A percentile compares a stretch with the other conserved stretches of the same genome.
Conservation (phyloP, 495 filamentous ascomycete genomes). For the Daldinia childiae region DNA sequence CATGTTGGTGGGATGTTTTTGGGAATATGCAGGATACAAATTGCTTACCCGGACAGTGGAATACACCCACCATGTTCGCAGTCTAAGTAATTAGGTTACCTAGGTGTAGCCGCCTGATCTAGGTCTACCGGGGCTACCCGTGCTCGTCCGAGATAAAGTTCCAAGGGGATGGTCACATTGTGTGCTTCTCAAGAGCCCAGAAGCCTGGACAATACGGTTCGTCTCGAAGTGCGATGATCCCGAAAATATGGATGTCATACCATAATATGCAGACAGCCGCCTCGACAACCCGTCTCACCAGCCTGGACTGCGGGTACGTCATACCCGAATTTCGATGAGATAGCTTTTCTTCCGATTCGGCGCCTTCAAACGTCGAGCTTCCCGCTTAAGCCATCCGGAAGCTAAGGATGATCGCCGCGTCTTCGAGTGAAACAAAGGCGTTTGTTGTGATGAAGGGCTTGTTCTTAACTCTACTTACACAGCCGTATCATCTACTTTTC, state of each 20-base stretch:
- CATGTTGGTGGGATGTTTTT: slow-evolving; percentile 23
- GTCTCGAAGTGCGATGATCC: slow-evolving; percentile 20
- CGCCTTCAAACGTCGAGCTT: slow-evolving; percentile 11
- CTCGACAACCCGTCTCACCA: slow-evolving; percentile 34
- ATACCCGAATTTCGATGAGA: slow-evolving; percentile 24
- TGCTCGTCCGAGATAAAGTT: slow-evolving; percentile 17
- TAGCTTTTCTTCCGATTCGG: slow-evolving; percentile 31
- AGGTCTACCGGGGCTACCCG: slow-evolving; percentile 18
- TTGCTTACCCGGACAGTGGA: slow-evolving; percentile 21
- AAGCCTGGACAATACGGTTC: slow-evolving; percentile 13
- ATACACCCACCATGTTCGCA: slow-evolving; percentile 8
- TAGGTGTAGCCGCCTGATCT: slow-evolving; percentile 35
- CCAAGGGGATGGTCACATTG: slow-evolving; percentile 14
- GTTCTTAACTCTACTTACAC: slow-evolving; percentile 23
- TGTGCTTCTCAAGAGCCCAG: slow-evolving; percentile 20
- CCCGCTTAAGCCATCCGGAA: slow-evolving; percentile 4
- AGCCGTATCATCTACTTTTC: background rate
- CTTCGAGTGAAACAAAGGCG: slow-evolving; percentile 15
- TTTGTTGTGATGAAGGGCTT: slow-evolving; percentile 10
- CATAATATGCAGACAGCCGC: slow-evolving; percentile 32
- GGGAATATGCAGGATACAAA: slow-evolving; percentile 25
- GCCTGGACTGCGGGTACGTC: slow-evolving; percentile 18
- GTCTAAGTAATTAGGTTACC: slow-evolving; percentile 21
- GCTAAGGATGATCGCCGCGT: slow-evolving; percentile 12
- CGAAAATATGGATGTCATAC: slow-evolving; percentile 27